Base-by-base conservation (phyloP, 1,284 basidiomycete species). In the Ganoderma multipileum region DNA sequence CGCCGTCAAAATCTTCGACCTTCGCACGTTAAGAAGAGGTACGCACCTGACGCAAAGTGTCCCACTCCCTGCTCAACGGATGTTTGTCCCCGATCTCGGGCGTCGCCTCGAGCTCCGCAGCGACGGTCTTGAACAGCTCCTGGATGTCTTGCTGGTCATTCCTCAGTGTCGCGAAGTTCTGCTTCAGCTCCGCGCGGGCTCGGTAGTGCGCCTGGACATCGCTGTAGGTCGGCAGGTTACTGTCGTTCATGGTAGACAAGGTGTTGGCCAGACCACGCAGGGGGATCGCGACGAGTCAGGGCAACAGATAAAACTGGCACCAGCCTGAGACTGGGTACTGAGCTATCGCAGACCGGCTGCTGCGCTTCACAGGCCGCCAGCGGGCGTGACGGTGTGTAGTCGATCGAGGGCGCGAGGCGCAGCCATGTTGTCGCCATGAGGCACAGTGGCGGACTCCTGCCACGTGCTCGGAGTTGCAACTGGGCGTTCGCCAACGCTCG, bases 71-170 rank as follows among this genome's bases (percentile, higher is more conserved):
- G 42, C 66, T 68, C 47, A 78, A 65, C 30, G 69, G 67, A 66
- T 76, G 73, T 33, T 66, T 64, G 41, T 75, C 72, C 14, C 76
- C 76, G 62, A 78, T 75, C 68, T 78, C 71, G n/a, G 73, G 73
- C 33, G 76, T 76, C 44, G 72, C 66, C 63, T 76, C 76, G 42
- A 78, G 71, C 64, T 76, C 68, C 6, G 70, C 69, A 5, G 76
- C 67, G 55, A 78, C 76, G 30, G 69, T 73, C 61, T 70, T 65
- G 71, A 78, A 78, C 41, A 78, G 72, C 52, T 70, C 70, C 67
- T 76, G 74, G 62, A 78, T 78, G 50, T 78, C 75, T 54, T 73
- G 71, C 64, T 78, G 76, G 69, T 78, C 76, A 50, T 70, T 70
- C n/a, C 68, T 67, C 20, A 78, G 66, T 42, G 74, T 73, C n/a